These are phyloP conservation scores for Botrytis pseudocinerea DNA, from an alignment of 2,329 filamentous ascomycete species.

Conservation along the genomic window DNA sequence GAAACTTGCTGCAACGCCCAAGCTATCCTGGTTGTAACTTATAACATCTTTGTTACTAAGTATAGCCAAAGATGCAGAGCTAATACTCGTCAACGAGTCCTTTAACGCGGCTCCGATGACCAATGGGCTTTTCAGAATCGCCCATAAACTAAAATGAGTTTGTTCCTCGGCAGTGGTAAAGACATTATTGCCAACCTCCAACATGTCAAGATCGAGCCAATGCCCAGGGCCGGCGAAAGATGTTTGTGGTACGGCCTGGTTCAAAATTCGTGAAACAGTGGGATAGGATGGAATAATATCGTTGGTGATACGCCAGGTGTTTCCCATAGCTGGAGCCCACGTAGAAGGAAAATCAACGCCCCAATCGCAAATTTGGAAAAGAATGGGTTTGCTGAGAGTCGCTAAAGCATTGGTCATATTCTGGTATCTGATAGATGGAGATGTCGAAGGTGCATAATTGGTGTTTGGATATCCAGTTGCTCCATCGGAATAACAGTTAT, in stretches of 20 bases:
- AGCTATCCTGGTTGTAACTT: slow-evolving; percentile 35
- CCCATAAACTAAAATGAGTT: slow-evolving; percentile 47
- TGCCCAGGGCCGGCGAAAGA: slow-evolving; percentile 43
- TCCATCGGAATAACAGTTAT: slow-evolving; percentile 43
- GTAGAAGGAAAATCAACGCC: slow-evolving; percentile 45
- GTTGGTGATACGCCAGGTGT: slow-evolving; percentile 46
- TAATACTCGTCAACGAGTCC: slow-evolving; percentile 29
- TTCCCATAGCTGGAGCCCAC: slow-evolving; percentile 44
- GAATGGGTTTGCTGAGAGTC: slow-evolving; percentile 36
- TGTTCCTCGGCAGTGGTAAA: slow-evolving; percentile 44
- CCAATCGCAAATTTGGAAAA: slow-evolving; percentile 48
- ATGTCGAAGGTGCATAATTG: slow-evolving; percentile 41
- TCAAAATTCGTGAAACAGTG: slow-evolving; percentile 45
- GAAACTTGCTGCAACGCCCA: slow-evolving; percentile 35
- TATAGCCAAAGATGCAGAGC: slow-evolving; percentile 26
- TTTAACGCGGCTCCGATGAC: slow-evolving; percentile 36
- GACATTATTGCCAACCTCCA: slow-evolving; percentile 44
- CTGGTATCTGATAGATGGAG: slow-evolving; percentile 40
- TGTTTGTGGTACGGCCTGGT: slow-evolving; percentile 46
- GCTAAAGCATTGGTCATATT: slow-evolving; percentile 43
- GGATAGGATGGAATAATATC: slow-evolving; percentile 45
- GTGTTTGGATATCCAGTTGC: slow-evolving; percentile 42
- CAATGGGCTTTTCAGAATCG: slow-evolving; percentile 43
- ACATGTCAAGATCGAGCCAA: slow-evolving; percentile 49
- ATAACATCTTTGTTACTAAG: slow-evolving; percentile 35